Evolutionary conservation across 1,284 basidiomycete species (phyloP).

Genomic region (Austroboletus niveus): DNA sequence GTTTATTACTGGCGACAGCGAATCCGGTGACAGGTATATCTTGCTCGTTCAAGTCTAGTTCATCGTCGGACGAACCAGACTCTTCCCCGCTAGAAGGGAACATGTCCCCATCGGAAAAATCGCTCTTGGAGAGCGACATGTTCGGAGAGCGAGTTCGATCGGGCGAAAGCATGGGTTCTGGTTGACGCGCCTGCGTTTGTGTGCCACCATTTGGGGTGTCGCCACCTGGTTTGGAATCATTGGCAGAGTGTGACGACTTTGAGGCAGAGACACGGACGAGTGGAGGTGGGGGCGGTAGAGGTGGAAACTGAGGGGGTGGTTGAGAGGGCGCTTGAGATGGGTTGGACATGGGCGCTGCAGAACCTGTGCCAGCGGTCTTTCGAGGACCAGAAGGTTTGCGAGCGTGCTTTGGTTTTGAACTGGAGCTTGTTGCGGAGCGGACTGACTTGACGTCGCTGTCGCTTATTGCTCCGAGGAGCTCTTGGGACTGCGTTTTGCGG

Average conservation of each 20-base stretch:
- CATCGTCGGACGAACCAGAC: slow-evolving; percentile 40
- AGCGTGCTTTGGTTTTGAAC: slow-evolving; percentile 32
- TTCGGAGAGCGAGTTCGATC: slow-evolving; percentile 18
- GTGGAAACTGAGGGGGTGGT: slow-evolving; percentile 16
- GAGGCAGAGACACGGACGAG: slow-evolving; percentile 12
- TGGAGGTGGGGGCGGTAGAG: slow-evolving; percentile 19
- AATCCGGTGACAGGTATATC: slow-evolving; percentile 89
- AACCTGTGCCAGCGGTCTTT: slow-evolving; percentile 58
- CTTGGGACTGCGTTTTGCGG: slow-evolving; percentile 26
- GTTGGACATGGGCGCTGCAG: slow-evolving; percentile 65
- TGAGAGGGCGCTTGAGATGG: not conserved
- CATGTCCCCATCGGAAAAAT: slow-evolving; percentile 30
- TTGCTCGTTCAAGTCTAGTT: slow-evolving; percentile 57
- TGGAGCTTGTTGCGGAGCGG: slow-evolving; percentile 35
- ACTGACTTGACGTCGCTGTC: slow-evolving; percentile 44
- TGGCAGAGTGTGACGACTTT: slow-evolving; percentile 17
- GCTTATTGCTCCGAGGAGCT: slow-evolving; percentile 26
- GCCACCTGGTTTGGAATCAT: slow-evolving; percentile 10
- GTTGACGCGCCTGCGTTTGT: not conserved
- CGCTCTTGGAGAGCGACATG: slow-evolving; percentile 16
- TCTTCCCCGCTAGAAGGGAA: slow-evolving; percentile 29
- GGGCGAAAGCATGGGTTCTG: slow-evolving; percentile 8
- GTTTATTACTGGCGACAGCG: slow-evolving; percentile 92
- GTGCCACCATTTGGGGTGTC: not conserved
- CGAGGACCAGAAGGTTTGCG: slow-evolving; percentile 44